These are phyloP conservation scores for Fraxinus floribunda DNA, from an alignment of 305 asterid genomes.

Conservation along the genomic window DNA sequence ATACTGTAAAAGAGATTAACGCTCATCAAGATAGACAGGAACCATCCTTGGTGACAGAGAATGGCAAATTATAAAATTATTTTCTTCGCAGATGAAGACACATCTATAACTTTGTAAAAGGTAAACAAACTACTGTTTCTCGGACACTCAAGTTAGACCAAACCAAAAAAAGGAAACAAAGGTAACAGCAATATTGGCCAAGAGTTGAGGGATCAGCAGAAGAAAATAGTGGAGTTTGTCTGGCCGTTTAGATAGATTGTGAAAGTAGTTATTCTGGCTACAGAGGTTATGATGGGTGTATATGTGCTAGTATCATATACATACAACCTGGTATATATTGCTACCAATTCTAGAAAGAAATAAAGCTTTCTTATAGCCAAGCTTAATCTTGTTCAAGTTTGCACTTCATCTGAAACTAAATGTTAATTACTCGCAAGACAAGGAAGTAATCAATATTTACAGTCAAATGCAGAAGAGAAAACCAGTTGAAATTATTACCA, in stretches of 20 bases:
- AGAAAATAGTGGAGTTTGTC: not conserved
- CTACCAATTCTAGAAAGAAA: not conserved
- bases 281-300: not conserved
- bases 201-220: not conserved
- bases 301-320: not conserved
- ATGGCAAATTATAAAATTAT: not conserved
- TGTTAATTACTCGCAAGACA: slow-evolving; percentile 1
- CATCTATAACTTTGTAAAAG: not conserved
- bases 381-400: not conserved
- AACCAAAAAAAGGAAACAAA: not conserved
- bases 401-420: not conserved
- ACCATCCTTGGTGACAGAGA: not conserved
- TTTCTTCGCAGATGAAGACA: not conserved
- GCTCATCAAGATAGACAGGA: not conserved
- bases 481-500: slow-evolving; percentile 43
- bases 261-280: not conserved
- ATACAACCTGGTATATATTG: not conserved
- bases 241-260: not conserved
- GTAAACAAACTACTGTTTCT: not conserved
- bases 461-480: slow-evolving; percentile 14
- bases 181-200: not conserved
- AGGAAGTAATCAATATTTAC: not conserved
- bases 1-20: not conserved
- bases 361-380: not conserved
- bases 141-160: not conserved